Evolutionary conservation across 192 early-diverging fungal species (phyloP), one percentile per base, ranked within the genome.

Genomic region (Spizellomyces punctatus): DNA sequence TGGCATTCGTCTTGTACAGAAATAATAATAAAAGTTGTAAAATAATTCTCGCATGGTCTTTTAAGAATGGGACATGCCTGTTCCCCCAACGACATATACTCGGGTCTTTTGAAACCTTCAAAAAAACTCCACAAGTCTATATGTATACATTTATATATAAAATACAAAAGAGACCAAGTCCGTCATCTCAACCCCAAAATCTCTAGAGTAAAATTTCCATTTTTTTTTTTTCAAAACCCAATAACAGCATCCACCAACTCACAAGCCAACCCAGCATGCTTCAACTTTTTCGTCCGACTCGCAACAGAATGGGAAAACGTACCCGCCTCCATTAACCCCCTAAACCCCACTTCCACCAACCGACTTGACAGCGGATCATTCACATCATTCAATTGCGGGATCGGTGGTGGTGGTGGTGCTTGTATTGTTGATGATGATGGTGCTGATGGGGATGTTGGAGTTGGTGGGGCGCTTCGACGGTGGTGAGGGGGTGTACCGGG

Each of bases 161-260:
- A 36, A 36, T 2, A 36, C 27, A 36, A n/a, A n/a, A n/a, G n/a
- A n/a, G n/a, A n/a, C n/a, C n/a, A n/a, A n/a, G n/a, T n/a, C n/a
- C n/a, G n/a, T n/a, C n/a, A n/a, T n/a, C n/a, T n/a, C n/a, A n/a
- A n/a, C n/a, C n/a, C n/a, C n/a, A n/a, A n/a, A n/a, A n/a, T n/a
- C n/a, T n/a, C n/a, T n/a, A 36, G 27, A 36, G 3, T 3, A 36
- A 36, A 36, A 36, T 36, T 36, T 3, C 27, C 27, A 36, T 2
- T 3, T 36, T 3, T 36, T 2, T 36, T 3, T 36, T 36, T 54
- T 68, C 52, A 75, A 19, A 76, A 57, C 9, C 56, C 75, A 42
- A 73, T 67, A 46, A 76, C 56, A 10, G 69, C 71, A 64, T 76
- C 75, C 17, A 76, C 64, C 16, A 76, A 46, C 8, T 66, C 69